Evolutionary conservation across 495 filamentous ascomycete genomes (phyloP), one percentile per base, ranked within the genome.

Genomic region (Hypoxylon crocopeplum): DNA sequence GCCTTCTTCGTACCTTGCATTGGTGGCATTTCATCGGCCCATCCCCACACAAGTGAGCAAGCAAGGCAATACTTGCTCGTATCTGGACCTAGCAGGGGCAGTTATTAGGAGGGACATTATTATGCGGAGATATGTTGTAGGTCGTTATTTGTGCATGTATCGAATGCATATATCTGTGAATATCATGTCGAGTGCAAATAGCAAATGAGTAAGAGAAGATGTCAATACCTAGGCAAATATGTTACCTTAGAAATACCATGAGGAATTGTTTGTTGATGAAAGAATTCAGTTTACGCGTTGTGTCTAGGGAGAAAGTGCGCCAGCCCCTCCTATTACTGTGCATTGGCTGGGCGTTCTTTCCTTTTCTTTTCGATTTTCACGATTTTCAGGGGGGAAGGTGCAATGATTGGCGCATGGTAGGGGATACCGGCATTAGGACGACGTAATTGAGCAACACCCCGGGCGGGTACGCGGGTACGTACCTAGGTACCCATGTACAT

Each of bases 1-100:
- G n/a, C n/a, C 22, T 11, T n/a, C n/a, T 24, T 41, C n/a, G 61
- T 64, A 64, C 61, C 56, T 59, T 59, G 50, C 56, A 56, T 66
- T 51, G 51, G 56, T 59, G 56, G 44, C 49, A 30, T 30, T 50
- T 54, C 46, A 45, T 49, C 61, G 49, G 38, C 25, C 30, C 53
- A 64, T 64, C 61, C 55, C 49, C 54, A 59, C 45, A 38, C 13
- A n/a, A 10, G 12, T n/a, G n/a, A n/a, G 3, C 32, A 3, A 16
- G 25, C 48, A 33, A 22, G 37, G 42, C 33, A 21, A 37, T n/a
- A 38, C 42, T 48, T 50, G 51, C 32, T 58, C 42, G 36, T 59
- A 54, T 53, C 36, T 47, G 20, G 24, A 25, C 30, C 10, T 15
- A 27, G 15, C 40, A 56, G 21, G 41, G 51, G 24, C 22, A 13